These are phyloP conservation scores for Diaporthe vexans DNA, from an alignment of 2,329 filamentous ascomycete species.

Conservation along the genomic window DNA sequence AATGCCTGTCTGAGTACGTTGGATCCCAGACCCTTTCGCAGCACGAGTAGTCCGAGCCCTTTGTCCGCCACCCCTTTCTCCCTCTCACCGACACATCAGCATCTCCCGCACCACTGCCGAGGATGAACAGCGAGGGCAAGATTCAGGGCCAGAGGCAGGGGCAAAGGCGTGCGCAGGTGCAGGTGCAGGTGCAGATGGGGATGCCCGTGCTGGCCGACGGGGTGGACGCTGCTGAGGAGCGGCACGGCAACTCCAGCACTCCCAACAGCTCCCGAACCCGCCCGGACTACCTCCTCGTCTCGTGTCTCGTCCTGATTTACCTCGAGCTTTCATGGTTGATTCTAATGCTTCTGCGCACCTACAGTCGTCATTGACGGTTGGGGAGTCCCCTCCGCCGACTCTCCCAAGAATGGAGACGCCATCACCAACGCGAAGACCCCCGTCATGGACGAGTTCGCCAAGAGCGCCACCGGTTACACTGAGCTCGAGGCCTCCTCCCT, in stretches of 20 bases:
- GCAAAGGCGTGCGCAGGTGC: conserved; percentile 6
- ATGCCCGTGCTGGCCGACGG: neutral
- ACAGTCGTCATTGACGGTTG: conserved; percentile 99
- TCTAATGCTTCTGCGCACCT: conserved; percentile 64
- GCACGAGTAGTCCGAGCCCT: neutral
- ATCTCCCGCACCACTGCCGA: neutral
- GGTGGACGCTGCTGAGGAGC: neutral
- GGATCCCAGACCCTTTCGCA: conserved; percentile 45
- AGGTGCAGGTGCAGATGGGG: neutral
- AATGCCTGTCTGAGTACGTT: conserved; percentile 75
- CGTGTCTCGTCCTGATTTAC: conserved; percentile 68
- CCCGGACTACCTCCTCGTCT: conserved; percentile 58
- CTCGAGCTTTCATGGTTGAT: conserved; percentile 73
- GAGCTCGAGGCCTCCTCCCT: conserved; percentile 96
- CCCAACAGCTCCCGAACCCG: conserved; percentile 39
- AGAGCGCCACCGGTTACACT: conserved; percentile 86
- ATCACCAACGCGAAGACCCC: conserved; percentile 95
- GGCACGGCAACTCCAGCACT: neutral
- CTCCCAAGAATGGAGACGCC: conserved; percentile 91
- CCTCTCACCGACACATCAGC: conserved; percentile 40
- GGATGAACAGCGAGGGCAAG: conserved; percentile 11
- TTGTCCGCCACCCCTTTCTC: neutral
- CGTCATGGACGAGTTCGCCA: conserved; percentile 92
- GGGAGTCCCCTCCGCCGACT: conserved; percentile 87
- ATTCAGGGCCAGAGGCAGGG: conserved; percentile 5